Evolutionary conservation across 1,284 basidiomycete species (phyloP).

Genomic region (Ganoderma multipileum): DNA sequence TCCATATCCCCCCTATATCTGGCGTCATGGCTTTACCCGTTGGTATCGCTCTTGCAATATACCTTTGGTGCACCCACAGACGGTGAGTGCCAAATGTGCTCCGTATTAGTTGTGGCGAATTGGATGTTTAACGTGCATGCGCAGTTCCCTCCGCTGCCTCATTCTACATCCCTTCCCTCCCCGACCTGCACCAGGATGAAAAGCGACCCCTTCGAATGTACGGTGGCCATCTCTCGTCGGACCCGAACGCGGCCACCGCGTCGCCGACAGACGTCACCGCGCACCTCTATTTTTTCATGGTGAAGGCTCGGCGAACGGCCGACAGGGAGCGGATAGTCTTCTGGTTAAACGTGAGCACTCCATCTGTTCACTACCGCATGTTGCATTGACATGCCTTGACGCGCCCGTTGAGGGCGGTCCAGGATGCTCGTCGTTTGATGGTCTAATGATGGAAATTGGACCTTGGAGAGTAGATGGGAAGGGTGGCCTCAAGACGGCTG

Average conservation of each 20-base stretch:
- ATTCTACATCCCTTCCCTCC: slow-evolving; percentile 82
- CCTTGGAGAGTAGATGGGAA: slow-evolving; percentile 87
- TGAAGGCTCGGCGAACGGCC: slow-evolving; percentile 87
- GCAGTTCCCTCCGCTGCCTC: slow-evolving; percentile 82
- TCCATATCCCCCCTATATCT: slow-evolving; percentile 23
- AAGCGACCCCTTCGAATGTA: slow-evolving; percentile 79
- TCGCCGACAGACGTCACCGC: slow-evolving; percentile 67
- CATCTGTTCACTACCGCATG: neutral
- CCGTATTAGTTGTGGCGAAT: neutral
- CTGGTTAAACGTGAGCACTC: slow-evolving; percentile 90
- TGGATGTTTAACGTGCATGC: neutral
- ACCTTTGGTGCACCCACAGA: slow-evolving; percentile 51
- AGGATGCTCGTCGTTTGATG: slow-evolving; percentile 97
- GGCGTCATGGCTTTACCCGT: slow-evolving; percentile 24
- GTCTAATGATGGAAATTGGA: slow-evolving; percentile 97
- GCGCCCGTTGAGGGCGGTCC: slow-evolving; percentile 80
- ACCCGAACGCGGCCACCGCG: slow-evolving; percentile 64
- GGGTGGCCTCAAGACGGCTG: slow-evolving; percentile 79
- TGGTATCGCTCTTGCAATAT: slow-evolving; percentile 17
- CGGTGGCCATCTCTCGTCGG: slow-evolving; percentile 83
- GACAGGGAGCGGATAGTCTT: slow-evolving; percentile 91
- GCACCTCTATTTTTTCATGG: slow-evolving; percentile 90
- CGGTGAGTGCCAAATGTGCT: slow-evolving; percentile 26
- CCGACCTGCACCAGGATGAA: slow-evolving; percentile 76
- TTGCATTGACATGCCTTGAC: neutral